phyloP scores from a whole-genome alignment of 176 grass and related monocot genomes.

The Avena sativa region DNA sequence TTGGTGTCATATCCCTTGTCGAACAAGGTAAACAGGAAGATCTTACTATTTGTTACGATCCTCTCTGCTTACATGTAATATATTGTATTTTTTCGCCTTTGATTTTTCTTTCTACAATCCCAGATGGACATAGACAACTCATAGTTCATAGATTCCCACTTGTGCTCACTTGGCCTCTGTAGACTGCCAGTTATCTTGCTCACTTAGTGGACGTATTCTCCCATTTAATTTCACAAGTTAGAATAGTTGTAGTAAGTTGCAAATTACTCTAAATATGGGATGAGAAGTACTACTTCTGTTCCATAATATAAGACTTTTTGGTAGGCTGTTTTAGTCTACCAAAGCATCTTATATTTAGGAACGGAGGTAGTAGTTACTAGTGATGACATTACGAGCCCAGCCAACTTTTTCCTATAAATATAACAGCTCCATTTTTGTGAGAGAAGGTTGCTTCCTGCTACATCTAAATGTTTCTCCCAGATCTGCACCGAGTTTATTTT shows the following conservation, averaged over 20 bases:
- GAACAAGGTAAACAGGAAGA: constrained; percentile 50
- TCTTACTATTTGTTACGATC: constrained; percentile 12
- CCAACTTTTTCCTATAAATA: constrained; percentile 4
- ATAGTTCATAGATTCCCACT: constrained; percentile 11
- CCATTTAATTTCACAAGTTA: constrained; percentile 33
- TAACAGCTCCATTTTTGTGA: background rate
- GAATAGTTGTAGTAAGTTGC: constrained; percentile 11
- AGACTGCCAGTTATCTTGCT: background rate
- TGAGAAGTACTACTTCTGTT: background rate
- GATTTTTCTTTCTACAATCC: constrained; percentile 15
- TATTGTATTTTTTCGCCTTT: background rate
- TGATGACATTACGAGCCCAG: constrained; percentile 1
- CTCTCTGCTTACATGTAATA: background rate
- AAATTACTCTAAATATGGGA: constrained; percentile 26
- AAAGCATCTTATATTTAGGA: too few species aligned
- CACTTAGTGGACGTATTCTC: constrained; percentile 19
- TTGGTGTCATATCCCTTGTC: constrained; percentile 29
- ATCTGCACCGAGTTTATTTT: background rate
- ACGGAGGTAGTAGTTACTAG: background rate
- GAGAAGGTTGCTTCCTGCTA: constrained; percentile 10
- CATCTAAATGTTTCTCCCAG: constrained; percentile 10
- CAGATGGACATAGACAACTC: background rate
- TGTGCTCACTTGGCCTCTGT: constrained; percentile 16
- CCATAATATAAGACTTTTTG: too few species aligned
- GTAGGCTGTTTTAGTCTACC: too few species aligned